Evolutionary conservation across 371 early-diverging fungal species (phyloP).

Genomic region (Blakeslea trispora): DNA sequence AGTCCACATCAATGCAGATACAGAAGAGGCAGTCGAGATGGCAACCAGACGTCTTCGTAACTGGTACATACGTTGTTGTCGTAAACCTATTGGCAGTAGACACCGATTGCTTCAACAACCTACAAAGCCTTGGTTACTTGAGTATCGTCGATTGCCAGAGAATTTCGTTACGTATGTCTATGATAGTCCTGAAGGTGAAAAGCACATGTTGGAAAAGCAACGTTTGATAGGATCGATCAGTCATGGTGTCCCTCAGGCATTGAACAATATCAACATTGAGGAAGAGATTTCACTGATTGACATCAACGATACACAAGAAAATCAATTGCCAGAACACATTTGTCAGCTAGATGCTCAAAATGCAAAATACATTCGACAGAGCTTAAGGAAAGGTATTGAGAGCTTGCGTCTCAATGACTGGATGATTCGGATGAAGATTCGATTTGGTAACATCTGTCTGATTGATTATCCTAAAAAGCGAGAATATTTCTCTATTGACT

Average conservation of each 20-base stretch:
- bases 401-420: conserved; percentile 44
- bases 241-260: conserved; percentile 15
- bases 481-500: conserved; percentile 19
- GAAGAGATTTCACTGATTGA: conserved; percentile 2
- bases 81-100: conserved; percentile 15
- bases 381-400: conserved; percentile 33
- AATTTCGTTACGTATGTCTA: conserved; percentile 26
- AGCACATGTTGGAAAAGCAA: conserved; percentile 16
- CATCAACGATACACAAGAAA: conserved; percentile 31
- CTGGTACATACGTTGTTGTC: conserved; percentile 35
- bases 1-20: conserved; percentile 22
- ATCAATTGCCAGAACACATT: conserved; percentile 13
- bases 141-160: conserved; percentile 22
- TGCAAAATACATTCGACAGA: conserved; percentile 12
- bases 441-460: conserved; percentile 41
- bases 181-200: conserved; percentile 9
- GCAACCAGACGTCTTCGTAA: conserved; percentile 41
- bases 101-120: conserved; percentile 39
- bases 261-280: not conserved
- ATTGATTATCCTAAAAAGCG: conserved; percentile 24
- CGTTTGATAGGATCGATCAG: conserved; percentile 29
- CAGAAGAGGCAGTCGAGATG: conserved; percentile 19
- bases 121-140: conserved; percentile 11
- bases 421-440: conserved; percentile 45
- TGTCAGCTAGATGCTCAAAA: conserved; percentile 26